Base-by-base conservation (phyloP, 2,329 filamentous ascomycete genomes). In the Aspergillus ustus region DNA sequence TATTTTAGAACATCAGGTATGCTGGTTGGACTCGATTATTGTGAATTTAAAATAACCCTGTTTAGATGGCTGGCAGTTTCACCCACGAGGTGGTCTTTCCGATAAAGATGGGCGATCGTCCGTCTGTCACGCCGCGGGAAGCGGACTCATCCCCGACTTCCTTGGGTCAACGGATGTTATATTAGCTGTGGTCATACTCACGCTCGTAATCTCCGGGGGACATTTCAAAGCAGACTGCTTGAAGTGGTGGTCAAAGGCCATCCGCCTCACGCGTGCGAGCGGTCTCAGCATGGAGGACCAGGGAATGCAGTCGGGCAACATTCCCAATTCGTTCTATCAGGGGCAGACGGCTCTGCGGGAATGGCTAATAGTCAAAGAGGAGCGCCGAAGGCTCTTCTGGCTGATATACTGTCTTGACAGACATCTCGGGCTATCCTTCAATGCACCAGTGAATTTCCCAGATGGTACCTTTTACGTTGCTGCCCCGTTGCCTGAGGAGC, bases 1-100 rank as follows among this genome's bases (percentile, higher is more conserved):
- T 60, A 60, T 31, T 60, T 60, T 20, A 50, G 58, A 37, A 60
- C 58, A 11, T 60, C 58, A 43, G 58, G 58, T 60, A 60, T 28
- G 52, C 45, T 15, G 17, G 19, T 28, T 7, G 15, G 7, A 8
- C 6, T 25, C n/a, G 7, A 19, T 8, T 50, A 3, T 13, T 28
- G 28, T n/a, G 13, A 8, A 25, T 25, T 25, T 25, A 5, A 25
- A 25, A 1, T 25, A 25, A 25, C 25, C 25, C 3, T 25, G 25
- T 25, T 15, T 44, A 60, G 58, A 60, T 22, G 58, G 58, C n/a
- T 60, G 58, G 58, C 58, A 60, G 25, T 60, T 51, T 22, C 58
- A 60, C 34, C 52, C 52, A 2, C 58, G 58, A 13, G 52, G 58
- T 6, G 57, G 57, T 7, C 37, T 37, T 25, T 20, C 45, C 1